Conservation (phyloP, 1,139 yeast genomes). For the Hansenula anomala region DNA sequence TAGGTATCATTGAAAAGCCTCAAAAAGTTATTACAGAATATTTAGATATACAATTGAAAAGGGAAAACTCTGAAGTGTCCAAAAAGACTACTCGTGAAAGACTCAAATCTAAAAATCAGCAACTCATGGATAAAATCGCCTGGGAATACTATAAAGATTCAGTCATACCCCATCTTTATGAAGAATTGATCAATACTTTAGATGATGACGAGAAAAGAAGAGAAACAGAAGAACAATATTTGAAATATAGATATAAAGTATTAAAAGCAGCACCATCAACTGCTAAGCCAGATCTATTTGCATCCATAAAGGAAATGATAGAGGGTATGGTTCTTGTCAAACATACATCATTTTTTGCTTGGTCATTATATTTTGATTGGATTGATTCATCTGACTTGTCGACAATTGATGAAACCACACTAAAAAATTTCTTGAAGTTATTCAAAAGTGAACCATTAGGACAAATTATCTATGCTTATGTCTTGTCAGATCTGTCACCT, state of each 20-base stretch:
- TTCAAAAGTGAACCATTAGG: conserved; percentile 67
- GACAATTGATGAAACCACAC: conserved; percentile 42
- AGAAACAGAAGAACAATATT: conserved; percentile 52
- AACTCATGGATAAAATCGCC: conserved; percentile 39
- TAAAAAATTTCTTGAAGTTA: conserved; percentile 45
- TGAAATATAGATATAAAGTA: conserved; percentile 52
- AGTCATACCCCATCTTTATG: conserved; percentile 48
- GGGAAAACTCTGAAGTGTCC: conserved; percentile 36
- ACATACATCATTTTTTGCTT: conserved; percentile 57
- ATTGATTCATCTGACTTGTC: conserved; percentile 48
- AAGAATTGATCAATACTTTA: conserved; percentile 51
- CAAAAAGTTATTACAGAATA: conserved; percentile 46
- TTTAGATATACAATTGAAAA: conserved; percentile 38
- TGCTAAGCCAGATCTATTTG: conserved; percentile 36
- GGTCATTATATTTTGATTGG: conserved; percentile 80
- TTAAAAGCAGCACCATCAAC: conserved; percentile 42
- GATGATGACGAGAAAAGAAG: conserved; percentile 60
- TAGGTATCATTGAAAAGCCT: conserved; percentile 46
- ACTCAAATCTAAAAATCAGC: conserved; percentile 38
- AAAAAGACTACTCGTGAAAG: conserved; percentile 36
- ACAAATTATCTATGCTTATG: conserved; percentile 52
- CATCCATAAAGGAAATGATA: conserved; percentile 49
- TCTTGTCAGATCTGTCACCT: conserved; percentile 61
- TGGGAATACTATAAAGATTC: conserved; percentile 49
- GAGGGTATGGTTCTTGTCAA: conserved; percentile 72